A percentile compares a stretch with the other conserved stretches of the same genome.
Conservation (phyloP, 495 filamentous ascomycete genomes). For the Haplographium delicatum region DNA sequence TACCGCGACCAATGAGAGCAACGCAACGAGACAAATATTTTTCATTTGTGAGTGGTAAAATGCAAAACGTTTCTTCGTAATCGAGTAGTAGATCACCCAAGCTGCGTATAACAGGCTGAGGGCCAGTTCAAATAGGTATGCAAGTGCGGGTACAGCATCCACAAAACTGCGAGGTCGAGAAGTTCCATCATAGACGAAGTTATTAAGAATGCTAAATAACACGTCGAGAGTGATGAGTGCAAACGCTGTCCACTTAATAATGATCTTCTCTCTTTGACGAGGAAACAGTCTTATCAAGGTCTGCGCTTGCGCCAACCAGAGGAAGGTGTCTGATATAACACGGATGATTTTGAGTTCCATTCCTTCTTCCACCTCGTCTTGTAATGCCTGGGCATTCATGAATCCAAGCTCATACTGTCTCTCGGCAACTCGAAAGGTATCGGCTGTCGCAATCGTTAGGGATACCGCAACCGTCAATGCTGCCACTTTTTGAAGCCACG, state of each 20-base stretch:
- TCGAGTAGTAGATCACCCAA: conserved; percentile 92
- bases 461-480: conserved; percentile 87
- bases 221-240: conserved; percentile 86
- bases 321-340: conserved; percentile 87
- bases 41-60: conserved; percentile 92
- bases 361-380: conserved; percentile 70
- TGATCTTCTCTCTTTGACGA: conserved; percentile 91
- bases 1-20: conserved; percentile 71
- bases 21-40: conserved; percentile 82
- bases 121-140: conserved; percentile 88
- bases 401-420: conserved; percentile 67
- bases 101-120: conserved; percentile 87
- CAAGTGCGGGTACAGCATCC: conserved; percentile 86
- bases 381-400: conserved; percentile 65
- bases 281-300: conserved; percentile 94
- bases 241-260: conserved; percentile 98
- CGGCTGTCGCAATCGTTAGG: conserved; percentile 83
- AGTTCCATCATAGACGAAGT: conserved; percentile 61
- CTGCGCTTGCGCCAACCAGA: conserved; percentile 97
- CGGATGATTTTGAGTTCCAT: conserved; percentile 81
- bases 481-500: conserved; percentile 94
- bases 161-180: conserved; percentile 67
- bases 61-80: conserved; percentile 87
- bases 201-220: conserved; percentile 82
- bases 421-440: conserved; percentile 80